Evolutionary conservation across 2,329 filamentous ascomycete species (phyloP), one percentile per base, ranked within the genome.

Genomic region (Colletotrichum kahawae): DNA sequence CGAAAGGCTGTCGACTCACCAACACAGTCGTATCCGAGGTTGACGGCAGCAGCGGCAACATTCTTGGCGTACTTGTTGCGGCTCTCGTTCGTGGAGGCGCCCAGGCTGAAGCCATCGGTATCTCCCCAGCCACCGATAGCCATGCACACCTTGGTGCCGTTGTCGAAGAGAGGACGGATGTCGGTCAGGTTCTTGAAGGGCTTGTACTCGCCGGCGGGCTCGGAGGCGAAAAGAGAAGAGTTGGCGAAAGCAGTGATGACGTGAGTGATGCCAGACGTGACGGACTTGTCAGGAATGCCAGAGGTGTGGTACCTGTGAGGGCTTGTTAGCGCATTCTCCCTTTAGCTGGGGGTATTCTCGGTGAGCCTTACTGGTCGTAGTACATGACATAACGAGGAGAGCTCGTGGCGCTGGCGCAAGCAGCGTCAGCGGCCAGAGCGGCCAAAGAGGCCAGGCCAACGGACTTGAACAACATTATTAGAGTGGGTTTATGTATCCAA

Each of bases 101-200:
- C 91, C 2, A 74, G 79, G 4, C 85, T 84, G 80, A 93, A 93
- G 0, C 91, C 92, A 14, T 80, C 79, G 0, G 88, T 90, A 73
- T 93, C 91, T 2, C 89, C 92, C 92, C 92, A 93, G 33, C 92
- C 92, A 16, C 92, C 92, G 57, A 94, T 88, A 21, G 92, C 89
- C 74, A 93, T 87, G 86, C 92, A 90, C 18, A 93, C 82, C 80
- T 93, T 91, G 65, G 89, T 88, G 7, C 85, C 87, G 0, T 87
- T 81, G 14, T 86, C 80, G 70, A 92, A 93, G 24, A 90, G 84
- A 31, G 83, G 83, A 21, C 91, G 88, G 59, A 92, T 85, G 5
- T 87, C 85, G 1, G 83, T 79, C 3, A 92, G 82, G 1, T 87
- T 81, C 81, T 89, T 87, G 78, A 92, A 92, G 0, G 91, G 90